These are phyloP conservation scores for Rhododendron vialii DNA, from an alignment of 148 eudicot species.

Conservation along the genomic window DNA sequence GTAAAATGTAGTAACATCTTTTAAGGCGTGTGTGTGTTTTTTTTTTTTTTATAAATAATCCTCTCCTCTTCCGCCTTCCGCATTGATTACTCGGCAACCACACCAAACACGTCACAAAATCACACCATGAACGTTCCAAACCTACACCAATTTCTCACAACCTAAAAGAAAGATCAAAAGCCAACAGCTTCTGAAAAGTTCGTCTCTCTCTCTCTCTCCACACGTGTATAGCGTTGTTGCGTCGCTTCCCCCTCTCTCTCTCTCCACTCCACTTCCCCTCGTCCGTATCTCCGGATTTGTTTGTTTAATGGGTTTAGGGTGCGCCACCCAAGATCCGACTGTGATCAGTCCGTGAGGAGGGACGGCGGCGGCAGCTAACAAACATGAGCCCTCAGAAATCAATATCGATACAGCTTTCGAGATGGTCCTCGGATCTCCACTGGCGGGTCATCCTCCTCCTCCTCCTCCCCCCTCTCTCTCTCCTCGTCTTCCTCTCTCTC, in stretches of 20 bases:
- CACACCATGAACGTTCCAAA: not conserved
- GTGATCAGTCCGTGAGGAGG: not conserved
- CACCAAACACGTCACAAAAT: not conserved
- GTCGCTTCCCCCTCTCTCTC: not conserved
- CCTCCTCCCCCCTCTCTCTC: slow-evolving; percentile 32
- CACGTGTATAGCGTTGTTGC: not conserved
- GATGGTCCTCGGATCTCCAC: slow-evolving; percentile 43
- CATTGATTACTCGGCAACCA: not conserved
- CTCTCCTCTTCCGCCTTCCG: no score
- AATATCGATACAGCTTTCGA: slow-evolving; percentile 21
- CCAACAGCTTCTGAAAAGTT: not conserved
- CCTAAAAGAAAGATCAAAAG: not conserved
- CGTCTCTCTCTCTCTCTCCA: not conserved
- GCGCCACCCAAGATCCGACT: not conserved
- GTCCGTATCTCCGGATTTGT: no score
- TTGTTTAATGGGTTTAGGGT: not conserved
- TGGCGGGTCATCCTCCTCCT: slow-evolving; percentile 38
- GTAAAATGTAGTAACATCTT: no score
- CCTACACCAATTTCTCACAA: not conserved
- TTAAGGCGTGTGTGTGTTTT: no score
- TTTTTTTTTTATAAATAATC: no score
- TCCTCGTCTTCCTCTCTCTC: slow-evolving; percentile 33
- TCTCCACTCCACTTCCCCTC: not conserved
- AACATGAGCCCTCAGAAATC: slow-evolving; percentile 14
- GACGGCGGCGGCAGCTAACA: not conserved